Conservation (phyloP, 345 rosid genomes). For the Rhodamnia argentea region DNA sequence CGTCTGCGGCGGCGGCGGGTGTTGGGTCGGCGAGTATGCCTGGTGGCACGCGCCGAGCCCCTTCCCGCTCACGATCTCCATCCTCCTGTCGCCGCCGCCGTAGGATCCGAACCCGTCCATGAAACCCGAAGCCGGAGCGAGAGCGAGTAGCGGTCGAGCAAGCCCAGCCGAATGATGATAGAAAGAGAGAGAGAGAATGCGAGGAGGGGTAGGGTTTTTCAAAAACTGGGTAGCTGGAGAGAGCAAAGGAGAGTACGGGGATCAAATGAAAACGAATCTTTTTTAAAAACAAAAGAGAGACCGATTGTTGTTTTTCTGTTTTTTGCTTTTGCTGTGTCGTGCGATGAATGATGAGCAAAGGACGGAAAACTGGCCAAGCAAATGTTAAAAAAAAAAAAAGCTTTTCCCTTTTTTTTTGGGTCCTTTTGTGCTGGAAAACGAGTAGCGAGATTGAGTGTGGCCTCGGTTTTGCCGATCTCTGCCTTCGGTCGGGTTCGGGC, state of each 20-base stretch:
- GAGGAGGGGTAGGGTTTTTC: background rate
- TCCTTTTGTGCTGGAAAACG: background rate
- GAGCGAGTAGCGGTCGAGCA: background rate
- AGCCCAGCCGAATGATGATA: background rate
- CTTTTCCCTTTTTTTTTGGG: background rate
- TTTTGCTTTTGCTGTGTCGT: background rate
- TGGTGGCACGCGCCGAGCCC: background rate
- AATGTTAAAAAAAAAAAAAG: background rate
- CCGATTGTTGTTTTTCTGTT: background rate
- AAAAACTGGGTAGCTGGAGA: background rate
- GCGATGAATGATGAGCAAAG: background rate
- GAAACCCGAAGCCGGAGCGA: background rate
- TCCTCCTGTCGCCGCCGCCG: constrained; percentile 1
- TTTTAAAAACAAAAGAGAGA: background rate
- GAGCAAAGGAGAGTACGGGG: background rate
- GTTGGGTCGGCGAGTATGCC: background rate
- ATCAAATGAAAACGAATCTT: background rate
- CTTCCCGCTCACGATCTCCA: constrained; percentile 7
- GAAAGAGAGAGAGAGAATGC: background rate
- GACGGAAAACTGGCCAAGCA: background rate
- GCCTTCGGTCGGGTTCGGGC: background rate
- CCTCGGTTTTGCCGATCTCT: background rate
- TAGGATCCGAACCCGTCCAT: background rate
- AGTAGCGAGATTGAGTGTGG: background rate
- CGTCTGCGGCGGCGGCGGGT: background rate